Evolutionary conservation across 2,329 filamentous ascomycete species (phyloP).

Genomic region (Amylocarpus encephaloides): DNA sequence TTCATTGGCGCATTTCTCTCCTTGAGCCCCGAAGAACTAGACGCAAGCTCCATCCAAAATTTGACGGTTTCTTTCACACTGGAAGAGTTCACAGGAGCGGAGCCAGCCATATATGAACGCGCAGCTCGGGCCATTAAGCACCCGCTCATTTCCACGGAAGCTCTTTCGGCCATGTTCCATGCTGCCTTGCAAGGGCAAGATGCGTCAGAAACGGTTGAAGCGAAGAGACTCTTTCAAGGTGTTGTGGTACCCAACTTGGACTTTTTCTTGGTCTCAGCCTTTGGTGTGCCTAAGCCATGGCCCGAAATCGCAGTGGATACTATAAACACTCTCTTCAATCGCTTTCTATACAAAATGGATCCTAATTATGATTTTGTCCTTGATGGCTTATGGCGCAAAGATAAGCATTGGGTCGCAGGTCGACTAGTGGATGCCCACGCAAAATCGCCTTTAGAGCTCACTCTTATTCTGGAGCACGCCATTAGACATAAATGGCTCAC

Average conservation of each 20-base stretch:
- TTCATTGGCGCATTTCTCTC: slow-evolving; percentile 85
- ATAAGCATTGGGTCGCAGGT: slow-evolving; percentile 78
- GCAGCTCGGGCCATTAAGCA: slow-evolving; percentile 69
- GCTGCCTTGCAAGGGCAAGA: slow-evolving; percentile 56
- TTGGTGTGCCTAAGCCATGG: slow-evolving; percentile 73
- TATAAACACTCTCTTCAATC: slow-evolving; percentile 69
- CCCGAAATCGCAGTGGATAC: slow-evolving; percentile 68
- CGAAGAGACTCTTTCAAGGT: slow-evolving; percentile 59
- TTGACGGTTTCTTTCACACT: slow-evolving; percentile 70
- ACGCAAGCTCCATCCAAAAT: slow-evolving; percentile 77
- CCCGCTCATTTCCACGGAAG: slow-evolving; percentile 81
- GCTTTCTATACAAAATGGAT: slow-evolving; percentile 74
- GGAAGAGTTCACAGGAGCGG: slow-evolving; percentile 55
- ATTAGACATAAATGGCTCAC: slow-evolving; percentile 79
- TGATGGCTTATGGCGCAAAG: slow-evolving; percentile 85
- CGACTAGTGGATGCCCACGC: slow-evolving; percentile 74
- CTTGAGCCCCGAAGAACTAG: slow-evolving; percentile 66
- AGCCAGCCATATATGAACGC: slow-evolving; percentile 52
- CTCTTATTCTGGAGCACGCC: slow-evolving; percentile 71
- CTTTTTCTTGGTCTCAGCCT: slow-evolving; percentile 72
- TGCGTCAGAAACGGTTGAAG: slow-evolving; percentile 56
- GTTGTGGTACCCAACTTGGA: slow-evolving; percentile 68
- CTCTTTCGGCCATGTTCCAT: slow-evolving; percentile 63
- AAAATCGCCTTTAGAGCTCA: slow-evolving; percentile 59
- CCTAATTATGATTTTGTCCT: slow-evolving; percentile 81